phyloP scores from a whole-genome alignment of 768 basidiomycete genomes.

The Tricholoma terreum region DNA sequence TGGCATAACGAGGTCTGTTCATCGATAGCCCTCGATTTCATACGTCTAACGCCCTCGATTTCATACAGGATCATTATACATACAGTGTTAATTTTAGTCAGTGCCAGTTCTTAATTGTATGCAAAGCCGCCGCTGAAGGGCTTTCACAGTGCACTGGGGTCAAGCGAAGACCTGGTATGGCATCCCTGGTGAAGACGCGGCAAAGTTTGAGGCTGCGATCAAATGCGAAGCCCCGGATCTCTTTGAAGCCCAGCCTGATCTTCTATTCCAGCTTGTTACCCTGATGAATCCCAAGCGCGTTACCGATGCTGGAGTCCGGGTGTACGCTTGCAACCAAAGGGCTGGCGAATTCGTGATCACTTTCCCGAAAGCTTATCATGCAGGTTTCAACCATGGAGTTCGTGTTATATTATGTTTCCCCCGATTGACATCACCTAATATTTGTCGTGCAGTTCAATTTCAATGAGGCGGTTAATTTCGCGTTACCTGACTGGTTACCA shows the following conservation, averaged over 20 bases:
- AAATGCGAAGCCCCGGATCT: constrained; percentile 94
- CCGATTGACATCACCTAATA: constrained; percentile 14
- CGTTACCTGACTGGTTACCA: constrained; percentile 91
- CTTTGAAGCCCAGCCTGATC: constrained; percentile 95
- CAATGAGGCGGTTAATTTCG: constrained; percentile 99
- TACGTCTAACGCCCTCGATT: constrained; percentile 1
- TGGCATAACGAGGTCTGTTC: constrained; percentile 93
- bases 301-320: constrained; percentile 83
- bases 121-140: constrained; percentile 10
- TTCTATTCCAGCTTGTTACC: constrained; percentile 96
- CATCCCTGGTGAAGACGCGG: constrained; percentile 92
- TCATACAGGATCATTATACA: constrained; percentile 89
- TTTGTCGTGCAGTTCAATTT: constrained; percentile 75
- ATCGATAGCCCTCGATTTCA: background rate
- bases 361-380: constrained; percentile 96
- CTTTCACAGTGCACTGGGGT: constrained; percentile 87
- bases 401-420: constrained; percentile 28
- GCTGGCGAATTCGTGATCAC: constrained; percentile 98
- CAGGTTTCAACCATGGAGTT: constrained; percentile 98
- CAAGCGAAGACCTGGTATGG: constrained; percentile 99
- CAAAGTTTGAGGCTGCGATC: constrained; percentile 95
- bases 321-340: constrained; percentile 93
- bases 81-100: constrained; percentile 93
- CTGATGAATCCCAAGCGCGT: constrained; percentile 93
- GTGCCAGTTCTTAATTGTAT: constrained; percentile 27